These are phyloP conservation scores for Verticillium zaregamsianum DNA, from an alignment of 2,329 filamentous ascomycete species.

Conservation along the genomic window DNA sequence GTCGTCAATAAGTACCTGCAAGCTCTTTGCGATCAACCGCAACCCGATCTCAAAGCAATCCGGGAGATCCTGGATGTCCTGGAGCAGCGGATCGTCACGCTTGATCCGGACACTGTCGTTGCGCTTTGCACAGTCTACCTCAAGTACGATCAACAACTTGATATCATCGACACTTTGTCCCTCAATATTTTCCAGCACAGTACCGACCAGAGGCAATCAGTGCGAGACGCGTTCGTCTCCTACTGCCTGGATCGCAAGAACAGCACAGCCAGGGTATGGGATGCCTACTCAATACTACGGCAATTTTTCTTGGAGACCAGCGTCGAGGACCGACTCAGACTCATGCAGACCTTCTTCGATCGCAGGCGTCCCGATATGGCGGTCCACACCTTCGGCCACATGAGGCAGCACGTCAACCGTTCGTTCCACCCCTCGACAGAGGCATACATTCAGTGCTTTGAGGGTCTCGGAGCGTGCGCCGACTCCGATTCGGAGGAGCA, in stretches of 20 bases:
- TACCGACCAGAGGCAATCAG: constrained; percentile 60
- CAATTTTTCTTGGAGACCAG: constrained; percentile 64
- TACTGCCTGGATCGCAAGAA: constrained; percentile 63
- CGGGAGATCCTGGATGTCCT: constrained; percentile 69
- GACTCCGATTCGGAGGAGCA: constrained; percentile 45
- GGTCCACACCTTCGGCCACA: constrained; percentile 82
- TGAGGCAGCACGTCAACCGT: constrained; percentile 71
- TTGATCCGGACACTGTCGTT: constrained; percentile 72
- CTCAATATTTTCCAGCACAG: constrained; percentile 69
- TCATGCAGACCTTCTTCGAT: constrained; percentile 81
- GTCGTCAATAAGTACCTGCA: constrained; percentile 69
- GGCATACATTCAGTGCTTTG: constrained; percentile 74
- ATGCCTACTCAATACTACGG: constrained; percentile 60
- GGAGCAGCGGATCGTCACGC: constrained; percentile 62
- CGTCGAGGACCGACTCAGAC: constrained; percentile 57
- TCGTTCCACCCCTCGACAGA: constrained; percentile 63
- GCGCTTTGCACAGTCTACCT: constrained; percentile 72
- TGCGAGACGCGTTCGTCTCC: constrained; percentile 61
- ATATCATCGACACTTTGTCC: constrained; percentile 78
- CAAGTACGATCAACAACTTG: constrained; percentile 69
- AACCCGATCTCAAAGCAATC: constrained; percentile 65
- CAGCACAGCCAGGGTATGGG: constrained; percentile 61
- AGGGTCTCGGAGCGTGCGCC: constrained; percentile 61
- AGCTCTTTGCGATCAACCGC: constrained; percentile 57
- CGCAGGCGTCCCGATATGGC: constrained; percentile 80